Percentiles rank a stretch among this genome's conserved stretches.
Evolutionary conservation across 106 monocot species (phyloP).

Genomic region (Dioscorea alata): DNA sequence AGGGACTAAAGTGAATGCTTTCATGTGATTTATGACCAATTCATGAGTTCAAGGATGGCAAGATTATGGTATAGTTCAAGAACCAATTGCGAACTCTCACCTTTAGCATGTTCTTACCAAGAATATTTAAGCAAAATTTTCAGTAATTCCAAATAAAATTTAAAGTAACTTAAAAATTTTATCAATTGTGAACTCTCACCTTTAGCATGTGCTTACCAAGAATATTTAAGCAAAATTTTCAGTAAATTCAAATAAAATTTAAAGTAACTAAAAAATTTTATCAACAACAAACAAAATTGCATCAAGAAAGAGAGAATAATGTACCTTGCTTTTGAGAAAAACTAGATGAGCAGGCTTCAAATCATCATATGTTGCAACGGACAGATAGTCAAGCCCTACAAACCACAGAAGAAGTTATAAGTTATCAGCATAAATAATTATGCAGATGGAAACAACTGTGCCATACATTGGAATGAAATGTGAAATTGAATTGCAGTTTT

Average conservation of each 20-base stretch:
- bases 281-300: background rate
- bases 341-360: constrained; percentile 60
- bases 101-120: too few relatives aligned
- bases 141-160: background rate
- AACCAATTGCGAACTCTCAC: too few relatives aligned
- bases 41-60: too few relatives aligned
- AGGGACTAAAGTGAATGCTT: too few relatives aligned
- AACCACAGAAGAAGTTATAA: background rate
- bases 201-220: too few relatives aligned
- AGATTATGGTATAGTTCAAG: too few relatives aligned
- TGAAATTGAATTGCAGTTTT: too few relatives aligned
- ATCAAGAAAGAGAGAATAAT: background rate
- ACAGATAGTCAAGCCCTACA: constrained; percentile 65
- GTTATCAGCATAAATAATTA: background rate
- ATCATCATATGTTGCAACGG: constrained; percentile 57
- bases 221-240: background rate
- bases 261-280: background rate
- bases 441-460: background rate
- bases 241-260: background rate
- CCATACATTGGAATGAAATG: too few relatives aligned
- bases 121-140: background rate
- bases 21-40: too few relatives aligned
- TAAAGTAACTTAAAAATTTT: too few relatives aligned
- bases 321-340: constrained; percentile 52
- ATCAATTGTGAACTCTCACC: too few relatives aligned